Evolutionary conservation across 176 grass and related monocot genomes (phyloP).

Genomic region (Cymbopogon citratus): DNA sequence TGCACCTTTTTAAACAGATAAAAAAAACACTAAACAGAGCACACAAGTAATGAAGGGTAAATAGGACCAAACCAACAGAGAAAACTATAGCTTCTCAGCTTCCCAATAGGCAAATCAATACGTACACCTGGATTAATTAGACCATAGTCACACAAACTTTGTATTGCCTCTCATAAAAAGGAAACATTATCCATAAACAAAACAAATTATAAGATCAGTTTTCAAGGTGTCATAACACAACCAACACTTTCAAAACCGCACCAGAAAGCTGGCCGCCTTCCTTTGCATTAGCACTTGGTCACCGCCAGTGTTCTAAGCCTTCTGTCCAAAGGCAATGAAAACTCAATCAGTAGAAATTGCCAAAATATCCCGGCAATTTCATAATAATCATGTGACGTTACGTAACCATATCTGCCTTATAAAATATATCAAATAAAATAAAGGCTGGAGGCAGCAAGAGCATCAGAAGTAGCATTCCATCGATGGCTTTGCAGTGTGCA

Average conservation of each 20-base stretch:
- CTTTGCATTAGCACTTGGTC: background rate
- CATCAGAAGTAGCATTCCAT: constrained; percentile 5
- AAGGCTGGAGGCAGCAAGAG: background rate
- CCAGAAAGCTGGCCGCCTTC: constrained; percentile 29
- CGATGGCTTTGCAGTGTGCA: background rate
- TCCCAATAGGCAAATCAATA: constrained; percentile 25
- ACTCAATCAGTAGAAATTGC: constrained; percentile 32
- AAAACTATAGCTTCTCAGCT: constrained; percentile 14
- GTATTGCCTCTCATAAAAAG: constrained; percentile 2
- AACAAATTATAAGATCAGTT: constrained; percentile 14
- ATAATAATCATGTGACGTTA: constrained; percentile 13
- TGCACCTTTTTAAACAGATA: constrained; percentile 20
- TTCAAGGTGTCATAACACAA: constrained; percentile 29
- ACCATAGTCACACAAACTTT: constrained; percentile 24
- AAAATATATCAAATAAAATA: constrained; percentile 16
- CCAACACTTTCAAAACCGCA: constrained; percentile 22
- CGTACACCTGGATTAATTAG: constrained; percentile 19
- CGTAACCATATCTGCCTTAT: constrained; percentile 22
- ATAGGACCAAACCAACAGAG: constrained; percentile 20
- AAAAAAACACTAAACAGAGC: background rate
- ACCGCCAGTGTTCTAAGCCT: constrained; percentile 26
- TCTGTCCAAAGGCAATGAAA: constrained; percentile 39
- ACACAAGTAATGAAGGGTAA: constrained; percentile 19
- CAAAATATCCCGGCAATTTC: constrained; percentile 13
- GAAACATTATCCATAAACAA: constrained; percentile 15